Conservation (phyloP, 768 basidiomycete genomes). For the Lentinula edodes region DNA sequence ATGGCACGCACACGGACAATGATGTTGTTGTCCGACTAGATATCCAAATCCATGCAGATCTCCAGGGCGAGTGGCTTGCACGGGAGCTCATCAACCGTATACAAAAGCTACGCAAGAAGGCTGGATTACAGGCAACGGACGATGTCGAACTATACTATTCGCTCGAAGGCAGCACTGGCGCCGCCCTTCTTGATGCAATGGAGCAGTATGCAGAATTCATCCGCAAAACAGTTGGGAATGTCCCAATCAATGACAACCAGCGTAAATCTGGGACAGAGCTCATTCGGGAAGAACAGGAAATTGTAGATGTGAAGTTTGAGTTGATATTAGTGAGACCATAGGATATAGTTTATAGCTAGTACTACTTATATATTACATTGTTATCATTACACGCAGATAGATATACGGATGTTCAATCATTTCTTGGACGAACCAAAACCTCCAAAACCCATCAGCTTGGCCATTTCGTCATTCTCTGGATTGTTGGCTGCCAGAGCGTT, state of each 20-base stretch:
- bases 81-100: conserved; percentile 90
- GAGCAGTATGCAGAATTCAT: conserved; percentile 64
- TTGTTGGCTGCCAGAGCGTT: conserved; percentile 46
- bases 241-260: conserved; percentile 56
- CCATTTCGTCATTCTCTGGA: conserved; percentile 61
- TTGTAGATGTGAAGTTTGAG: conserved; percentile 72
- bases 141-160: conserved; percentile 85
- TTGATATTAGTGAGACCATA: conserved; percentile 60
- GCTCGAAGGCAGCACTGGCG: conserved; percentile 65
- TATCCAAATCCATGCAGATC: conserved; percentile 78
- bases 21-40: conserved; percentile 95
- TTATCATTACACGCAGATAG: neutral
- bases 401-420: conserved; percentile 26
- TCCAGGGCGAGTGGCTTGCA: conserved; percentile 83
- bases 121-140: conserved; percentile 91
- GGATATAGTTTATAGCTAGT: conserved; percentile 18
- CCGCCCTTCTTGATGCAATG: conserved; percentile 61
- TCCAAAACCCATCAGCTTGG: conserved; percentile 84
- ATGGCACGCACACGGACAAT: conserved; percentile 83
- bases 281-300: conserved; percentile 84
- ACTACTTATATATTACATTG: conserved; percentile 14
- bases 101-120: conserved; percentile 94
- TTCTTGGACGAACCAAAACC: conserved; percentile 88
- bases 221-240: conserved; percentile 65
- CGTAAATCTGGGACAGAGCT: conserved; percentile 45